Evolutionary conservation across 257 asterid species (phyloP), one percentile per base, ranked within the genome.

Genomic region (Eustoma russellianum): DNA sequence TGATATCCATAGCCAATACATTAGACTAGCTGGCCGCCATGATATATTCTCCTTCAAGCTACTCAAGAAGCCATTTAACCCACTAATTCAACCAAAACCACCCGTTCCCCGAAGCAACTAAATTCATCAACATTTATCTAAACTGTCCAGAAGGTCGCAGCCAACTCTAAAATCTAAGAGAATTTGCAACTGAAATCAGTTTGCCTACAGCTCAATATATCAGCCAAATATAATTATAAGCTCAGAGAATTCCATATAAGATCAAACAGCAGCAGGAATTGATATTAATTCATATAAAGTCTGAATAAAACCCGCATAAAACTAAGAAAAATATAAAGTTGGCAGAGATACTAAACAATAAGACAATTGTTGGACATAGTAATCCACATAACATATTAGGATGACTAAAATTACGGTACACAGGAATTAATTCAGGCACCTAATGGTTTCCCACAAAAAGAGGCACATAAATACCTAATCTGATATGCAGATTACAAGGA

Each of bases 1-100:
- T 76, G 68, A n/a, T 17, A 62, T 18, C 45, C 28, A 2, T 24
- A 15, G 6, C 35, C 41, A 58, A 33, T 12, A 5, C n/a, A 5
- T 17, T 47, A 38, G 48, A 4, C 8, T 14, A 41, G 13, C 3
- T 7, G 9, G n/a, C 13, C 35, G 2, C 13, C 9, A 17, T 34
- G 18, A 2, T 5, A 2, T 17, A 40, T 40, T 12, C 12, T 38
- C 17, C 45, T 24, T 17, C 16, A 47, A 47, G 10, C 13, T 35
- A 15, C 16, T 18, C n/a, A 17, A n/a, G 13, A 18, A 6, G 12
- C n/a, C 6, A 7, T 24, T 2, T 24, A 24, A 16, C 13, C 9
- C 7, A 38, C n/a, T 17, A 53, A 16, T 38, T 38, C 15, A 13
- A 16, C 1, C 7, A 55, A 17, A 43, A 11, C 9, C 28, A 56